Conservation (phyloP, 495 filamentous ascomycete species). For the Aspergillus affinis region DNA sequence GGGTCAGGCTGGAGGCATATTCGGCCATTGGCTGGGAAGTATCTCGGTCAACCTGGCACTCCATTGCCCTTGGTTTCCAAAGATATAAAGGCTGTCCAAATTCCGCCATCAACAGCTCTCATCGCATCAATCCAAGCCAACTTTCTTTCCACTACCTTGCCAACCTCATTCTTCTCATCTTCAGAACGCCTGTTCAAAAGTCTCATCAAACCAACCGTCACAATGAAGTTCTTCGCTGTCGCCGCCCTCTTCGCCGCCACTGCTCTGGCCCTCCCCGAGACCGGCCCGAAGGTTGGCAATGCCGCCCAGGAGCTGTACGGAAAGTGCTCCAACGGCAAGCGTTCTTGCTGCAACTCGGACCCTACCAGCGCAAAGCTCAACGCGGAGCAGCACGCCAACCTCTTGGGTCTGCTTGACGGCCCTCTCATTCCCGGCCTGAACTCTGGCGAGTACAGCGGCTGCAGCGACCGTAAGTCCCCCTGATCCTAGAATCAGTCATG, state of each 20-base stretch:
- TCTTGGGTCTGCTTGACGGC: background rate
- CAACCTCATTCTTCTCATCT: background rate
- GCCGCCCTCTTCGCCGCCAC: slow-evolving; percentile 14
- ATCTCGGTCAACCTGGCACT: too few relatives aligned
- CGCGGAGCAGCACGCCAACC: background rate
- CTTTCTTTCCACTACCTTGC: too few relatives aligned
- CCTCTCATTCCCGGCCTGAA: background rate
- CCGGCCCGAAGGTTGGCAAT: background rate
- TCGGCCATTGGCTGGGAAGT: background rate
- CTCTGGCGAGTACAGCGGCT: background rate
- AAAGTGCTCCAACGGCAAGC: background rate
- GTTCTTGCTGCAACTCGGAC: slow-evolving; percentile 1
- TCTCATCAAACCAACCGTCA: slow-evolving; percentile 10
- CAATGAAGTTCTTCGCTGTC: slow-evolving; percentile 13
- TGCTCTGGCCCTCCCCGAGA: slow-evolving; percentile 4
- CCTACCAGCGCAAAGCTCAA: background rate
- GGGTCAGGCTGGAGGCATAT: too few relatives aligned
- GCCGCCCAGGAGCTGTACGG: background rate
- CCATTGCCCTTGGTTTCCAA: too few relatives aligned
- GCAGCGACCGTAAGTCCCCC: background rate
- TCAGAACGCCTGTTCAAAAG: background rate
- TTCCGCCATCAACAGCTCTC: background rate
- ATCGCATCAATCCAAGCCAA: background rate
- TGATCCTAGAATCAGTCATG: background rate
- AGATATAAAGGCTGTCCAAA: slow-evolving; percentile 1